Base-by-base conservation (phyloP, 176 grass and related monocot genomes). In the Hordeum marinum region DNA sequence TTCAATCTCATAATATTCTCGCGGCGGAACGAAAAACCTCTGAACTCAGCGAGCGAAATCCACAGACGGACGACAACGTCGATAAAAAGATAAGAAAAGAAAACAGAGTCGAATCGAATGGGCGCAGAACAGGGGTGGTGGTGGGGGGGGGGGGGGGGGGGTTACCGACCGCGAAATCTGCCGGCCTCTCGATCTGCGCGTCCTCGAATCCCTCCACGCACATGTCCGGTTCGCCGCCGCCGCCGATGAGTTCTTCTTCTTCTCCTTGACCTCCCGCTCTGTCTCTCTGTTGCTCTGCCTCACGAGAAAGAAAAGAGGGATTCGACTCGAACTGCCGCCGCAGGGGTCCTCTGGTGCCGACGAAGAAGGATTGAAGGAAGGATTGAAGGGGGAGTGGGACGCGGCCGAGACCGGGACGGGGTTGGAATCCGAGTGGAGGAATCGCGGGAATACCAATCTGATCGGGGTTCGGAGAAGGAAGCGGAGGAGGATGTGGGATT, bases 171-270 rank as follows among this genome's bases (percentile, higher is more conserved):
- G 64, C 34, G 55, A 77, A 85, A 79, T 90, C 88, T 0, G 90
- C 84, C 43, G 68, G 39, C 83, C 63, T 87, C 34, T 93, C 88
- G 42, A 68, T 68, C 82, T 91, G 89, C 36, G 87, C 76, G 59
- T 77, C 90, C 39, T 90, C 96, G 54, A 92, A 78, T 36, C 88
- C 94, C 60, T 99, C 92, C 84, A 96, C 77, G 70, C 90, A 92
- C 96, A 99, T 96, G 82, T 57, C 87, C 34, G 40, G 9, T 29
- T 18, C 80, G 7, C 11, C 74, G 41, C 75, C 41, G 9, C 75
- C 41, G 32, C 32, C 32, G 9, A 4, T 54, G 3, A 40, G 15
- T 4, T 66, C 15, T 15, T 37, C 6, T 15, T 59, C 46, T 7
- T 6, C 40, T 29, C 29, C 29, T 29, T 29, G 11, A 37, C 3